phyloP scores from a whole-genome alignment of 2,329 filamentous ascomycete species.

The Calonectria naviculata region DNA sequence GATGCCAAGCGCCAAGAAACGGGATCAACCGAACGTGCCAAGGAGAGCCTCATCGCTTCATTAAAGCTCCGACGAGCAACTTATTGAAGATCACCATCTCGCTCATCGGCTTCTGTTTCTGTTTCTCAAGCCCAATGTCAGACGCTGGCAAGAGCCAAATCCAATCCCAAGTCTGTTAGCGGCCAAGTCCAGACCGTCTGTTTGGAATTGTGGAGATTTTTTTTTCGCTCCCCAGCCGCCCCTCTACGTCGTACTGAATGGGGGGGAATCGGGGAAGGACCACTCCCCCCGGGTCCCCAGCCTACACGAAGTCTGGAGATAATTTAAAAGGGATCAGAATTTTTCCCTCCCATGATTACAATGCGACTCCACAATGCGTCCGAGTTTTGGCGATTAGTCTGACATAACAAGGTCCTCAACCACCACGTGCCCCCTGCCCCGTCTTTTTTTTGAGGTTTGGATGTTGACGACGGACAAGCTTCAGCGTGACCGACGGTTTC shows the following conservation, averaged over 20 bases:
- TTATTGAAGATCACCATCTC: neutral
- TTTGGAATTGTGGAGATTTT: neutral
- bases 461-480: neutral
- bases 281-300: neutral
- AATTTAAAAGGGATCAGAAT: conserved; percentile 1
- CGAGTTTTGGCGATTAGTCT: neutral
- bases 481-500: neutral
- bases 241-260: neutral
- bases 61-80: neutral
- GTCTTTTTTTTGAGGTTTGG: neutral
- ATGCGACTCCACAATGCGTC: neutral
- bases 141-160: neutral
- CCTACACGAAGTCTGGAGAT: neutral
- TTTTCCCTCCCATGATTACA: neutral
- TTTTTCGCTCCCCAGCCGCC: neutral
- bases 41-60: neutral
- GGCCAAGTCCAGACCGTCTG: neutral
- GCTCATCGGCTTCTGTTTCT: neutral
- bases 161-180: neutral
- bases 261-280: neutral
- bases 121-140: neutral
- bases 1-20: conserved; percentile 6
- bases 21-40: conserved; percentile 1
- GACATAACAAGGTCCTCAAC: neutral
- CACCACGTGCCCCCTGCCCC: conserved; percentile 1